These are phyloP conservation scores for Amanita muscaria DNA, from an alignment of 768 basidiomycete species.

Conservation along the genomic window DNA sequence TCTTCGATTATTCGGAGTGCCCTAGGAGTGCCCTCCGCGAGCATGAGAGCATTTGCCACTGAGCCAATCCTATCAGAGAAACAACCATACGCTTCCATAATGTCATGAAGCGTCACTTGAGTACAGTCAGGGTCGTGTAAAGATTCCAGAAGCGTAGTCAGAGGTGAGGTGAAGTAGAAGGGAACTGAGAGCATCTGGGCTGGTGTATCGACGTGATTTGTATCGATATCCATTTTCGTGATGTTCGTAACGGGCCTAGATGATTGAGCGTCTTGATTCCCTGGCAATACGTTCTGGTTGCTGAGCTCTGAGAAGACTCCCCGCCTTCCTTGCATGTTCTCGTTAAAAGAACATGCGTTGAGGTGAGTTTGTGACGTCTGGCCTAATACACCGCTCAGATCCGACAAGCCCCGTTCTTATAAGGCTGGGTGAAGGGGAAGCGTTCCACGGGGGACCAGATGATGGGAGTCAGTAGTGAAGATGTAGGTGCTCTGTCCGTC, in stretches of 20 bases:
- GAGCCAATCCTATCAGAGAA: slow-evolving; percentile 37
- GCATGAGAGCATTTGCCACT: slow-evolving; percentile 15
- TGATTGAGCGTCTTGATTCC: not conserved
- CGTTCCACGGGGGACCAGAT: too few relatives aligned
- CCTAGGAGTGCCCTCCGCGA: not conserved
- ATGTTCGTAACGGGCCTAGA: not conserved
- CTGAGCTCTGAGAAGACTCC: not conserved
- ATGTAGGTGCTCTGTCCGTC: too few relatives aligned
- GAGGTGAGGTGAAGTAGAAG: slow-evolving; percentile 31
- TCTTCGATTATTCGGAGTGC: slow-evolving; percentile 21
- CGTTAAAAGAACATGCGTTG: not conserved
- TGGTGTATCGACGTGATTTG: not conserved
- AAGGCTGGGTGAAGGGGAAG: too few relatives aligned
- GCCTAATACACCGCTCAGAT: too few relatives aligned
- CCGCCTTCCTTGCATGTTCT: not conserved
- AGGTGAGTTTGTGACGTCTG: too few relatives aligned
- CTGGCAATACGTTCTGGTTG: not conserved
- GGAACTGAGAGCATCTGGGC: slow-evolving; percentile 1
- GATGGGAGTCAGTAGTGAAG: too few relatives aligned
- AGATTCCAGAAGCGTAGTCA: slow-evolving; percentile 40
- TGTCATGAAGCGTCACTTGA: slow-evolving; percentile 39
- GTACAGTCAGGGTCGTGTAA: slow-evolving; percentile 25
- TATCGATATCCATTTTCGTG: too few relatives aligned
- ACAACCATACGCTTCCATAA: slow-evolving; percentile 52
- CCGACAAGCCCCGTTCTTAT: too few relatives aligned